Evolutionary conservation across 2,329 filamentous ascomycete genomes (phyloP), one percentile per base, ranked within the genome.

Genomic region (Monilinia laxa): DNA sequence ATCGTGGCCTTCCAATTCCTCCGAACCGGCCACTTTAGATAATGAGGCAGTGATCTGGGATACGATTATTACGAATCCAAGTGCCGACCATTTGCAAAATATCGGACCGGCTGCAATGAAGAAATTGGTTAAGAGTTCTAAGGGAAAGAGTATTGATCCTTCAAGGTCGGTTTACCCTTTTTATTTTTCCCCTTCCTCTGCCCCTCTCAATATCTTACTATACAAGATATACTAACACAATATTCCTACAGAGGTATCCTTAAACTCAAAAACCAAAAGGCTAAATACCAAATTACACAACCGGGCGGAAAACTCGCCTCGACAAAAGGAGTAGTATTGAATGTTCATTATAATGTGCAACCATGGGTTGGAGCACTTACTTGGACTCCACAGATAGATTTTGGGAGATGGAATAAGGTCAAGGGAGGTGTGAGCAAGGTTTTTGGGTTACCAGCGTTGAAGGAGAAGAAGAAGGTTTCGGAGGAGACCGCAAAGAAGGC

Each of bases 271-370:
- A 93, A 93, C 78, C 92, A 97, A 78, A 90, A 89, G 76, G 91
- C 93, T 3, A 99, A 99, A 80, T 99, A 99, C 82, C 93, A 97
- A 77, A 95, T 99, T 79, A 96, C 93, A 5, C 93, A 97, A 78
- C 91, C 94, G 14, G 85, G 85, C 14, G 91, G 93, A 69, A 88
- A 88, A 78, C 84, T 98, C 71, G 90, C 91, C 56, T 84, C 90
- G 75, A 83, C 87, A 59, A 81, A 84, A 62, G 88, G 95, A 76
- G 92, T 94, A 66, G 88, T 86, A 40, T 81, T 99, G 70, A 87
- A 89, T 74, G 81, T 98, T 64, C 90, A 95, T 76, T 99, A 96
- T 87, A 98, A 98, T 80, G 90, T 98, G 68, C 95, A 99, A 82
- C 95, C 95, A 42, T 98, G 94, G 92, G 92, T 99, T 14, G 95